phyloP scores from a whole-genome alignment of 169 alveolate species.

The Eimeria sp. region DNA sequence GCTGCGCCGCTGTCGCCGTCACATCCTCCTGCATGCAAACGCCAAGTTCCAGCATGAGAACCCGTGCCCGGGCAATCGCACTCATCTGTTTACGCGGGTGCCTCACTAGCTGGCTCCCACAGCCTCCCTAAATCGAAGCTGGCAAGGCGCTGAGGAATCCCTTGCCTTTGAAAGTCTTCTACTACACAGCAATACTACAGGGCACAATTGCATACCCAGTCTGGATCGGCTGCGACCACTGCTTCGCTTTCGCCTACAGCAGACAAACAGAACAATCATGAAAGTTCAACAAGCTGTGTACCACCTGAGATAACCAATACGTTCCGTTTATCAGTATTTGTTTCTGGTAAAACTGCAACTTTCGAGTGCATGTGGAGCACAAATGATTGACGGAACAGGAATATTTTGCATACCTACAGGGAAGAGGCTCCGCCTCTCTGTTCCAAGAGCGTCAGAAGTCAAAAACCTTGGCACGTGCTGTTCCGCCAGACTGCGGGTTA shows the following conservation, averaged over 20 bases:
- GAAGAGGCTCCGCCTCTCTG: constrained; percentile 53
- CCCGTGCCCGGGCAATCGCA: not conserved
- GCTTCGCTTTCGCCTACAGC: constrained; percentile 39
- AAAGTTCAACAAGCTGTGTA: not conserved
- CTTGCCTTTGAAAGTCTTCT: not conserved
- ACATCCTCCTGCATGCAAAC: constrained; percentile 59
- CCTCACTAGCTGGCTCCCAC: not conserved
- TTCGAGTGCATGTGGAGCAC: not conserved
- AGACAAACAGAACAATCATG: not conserved
- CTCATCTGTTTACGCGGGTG: not conserved
- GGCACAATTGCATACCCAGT: constrained; percentile 29
- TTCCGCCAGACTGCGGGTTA: constrained; percentile 64
- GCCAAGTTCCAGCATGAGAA: not conserved
- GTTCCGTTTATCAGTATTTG: not conserved
- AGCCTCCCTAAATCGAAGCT: not conserved
- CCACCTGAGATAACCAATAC: not conserved
- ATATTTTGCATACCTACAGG: constrained; percentile 40
- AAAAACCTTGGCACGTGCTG: constrained; percentile 57
- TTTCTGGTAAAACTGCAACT: not conserved
- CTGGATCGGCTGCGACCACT: constrained; percentile 39
- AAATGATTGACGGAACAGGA: constrained; percentile 10
- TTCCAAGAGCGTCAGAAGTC: constrained; percentile 34
- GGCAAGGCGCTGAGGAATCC: not conserved
- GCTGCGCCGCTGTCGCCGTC: constrained; percentile 65
- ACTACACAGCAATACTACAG: not conserved